phyloP scores from a whole-genome alignment of 2,329 filamentous ascomycete genomes.

The Microdochium paspali region DNA sequence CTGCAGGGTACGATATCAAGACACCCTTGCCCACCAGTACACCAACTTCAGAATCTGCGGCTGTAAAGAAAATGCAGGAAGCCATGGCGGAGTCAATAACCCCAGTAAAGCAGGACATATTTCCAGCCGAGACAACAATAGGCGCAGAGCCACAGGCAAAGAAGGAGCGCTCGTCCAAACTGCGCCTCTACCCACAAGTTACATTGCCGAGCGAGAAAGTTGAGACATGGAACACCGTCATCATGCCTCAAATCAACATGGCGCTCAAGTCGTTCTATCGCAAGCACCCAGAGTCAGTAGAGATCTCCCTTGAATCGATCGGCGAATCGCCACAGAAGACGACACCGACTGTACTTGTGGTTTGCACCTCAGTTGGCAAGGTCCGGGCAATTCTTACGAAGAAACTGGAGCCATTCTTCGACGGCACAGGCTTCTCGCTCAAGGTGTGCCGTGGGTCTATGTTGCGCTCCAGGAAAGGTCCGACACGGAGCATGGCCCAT shows the following conservation, averaged over 20 bases:
- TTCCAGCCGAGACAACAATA: slow-evolving; percentile 7
- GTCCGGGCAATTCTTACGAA: slow-evolving; percentile 64
- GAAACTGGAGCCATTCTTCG: slow-evolving; percentile 56
- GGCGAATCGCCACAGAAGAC: slow-evolving; percentile 58
- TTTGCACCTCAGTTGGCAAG: slow-evolving; percentile 66
- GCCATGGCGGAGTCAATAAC: neutral
- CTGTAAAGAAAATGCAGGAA: neutral
- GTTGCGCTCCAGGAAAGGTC: slow-evolving; percentile 44
- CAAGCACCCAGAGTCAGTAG: slow-evolving; percentile 66
- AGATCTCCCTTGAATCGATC: slow-evolving; percentile 68
- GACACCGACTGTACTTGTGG: slow-evolving; percentile 65
- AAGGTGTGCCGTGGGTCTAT: slow-evolving; percentile 66
- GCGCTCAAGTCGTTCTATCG: slow-evolving; percentile 62
- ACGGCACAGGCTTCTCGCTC: slow-evolving; percentile 53
- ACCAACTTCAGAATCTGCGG: neutral
- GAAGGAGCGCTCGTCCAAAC: slow-evolving; percentile 26
- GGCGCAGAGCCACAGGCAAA: slow-evolving; percentile 4
- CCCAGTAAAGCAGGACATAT: slow-evolving; percentile 1
- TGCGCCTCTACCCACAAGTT: slow-evolving; percentile 51
- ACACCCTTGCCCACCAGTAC: neutral
- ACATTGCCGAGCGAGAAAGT: slow-evolving; percentile 49
- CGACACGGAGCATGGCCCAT: slow-evolving; percentile 29
- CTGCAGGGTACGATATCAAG: neutral
- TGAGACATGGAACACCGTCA: slow-evolving; percentile 60
- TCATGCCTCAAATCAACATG: slow-evolving; percentile 66